phyloP scores from a whole-genome alignment of 2,329 filamentous ascomycete genomes.

The Mollisia scopiformis region DNA sequence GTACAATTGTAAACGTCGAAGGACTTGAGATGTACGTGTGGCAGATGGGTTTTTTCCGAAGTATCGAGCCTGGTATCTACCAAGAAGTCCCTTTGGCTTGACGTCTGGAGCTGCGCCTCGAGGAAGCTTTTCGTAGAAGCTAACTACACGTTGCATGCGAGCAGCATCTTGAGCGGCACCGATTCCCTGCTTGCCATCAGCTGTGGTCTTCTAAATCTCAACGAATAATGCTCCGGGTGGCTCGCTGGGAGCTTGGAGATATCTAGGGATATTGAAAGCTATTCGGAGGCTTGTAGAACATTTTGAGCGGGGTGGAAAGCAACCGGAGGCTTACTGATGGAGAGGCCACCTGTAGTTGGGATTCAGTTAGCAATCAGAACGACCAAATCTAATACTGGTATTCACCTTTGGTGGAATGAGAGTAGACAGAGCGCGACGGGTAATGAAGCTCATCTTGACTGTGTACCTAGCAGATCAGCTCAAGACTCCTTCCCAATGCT shows the following conservation, averaged over 20 bases:
- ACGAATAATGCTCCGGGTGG: neutral
- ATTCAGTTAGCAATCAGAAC: neutral
- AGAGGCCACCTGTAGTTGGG: constrained; percentile 36
- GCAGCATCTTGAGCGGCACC: constrained; percentile 93
- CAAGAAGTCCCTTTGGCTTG: constrained; percentile 80
- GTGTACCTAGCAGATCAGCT: constrained; percentile 38
- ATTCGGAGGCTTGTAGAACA: no score
- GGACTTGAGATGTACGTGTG: constrained; percentile 70
- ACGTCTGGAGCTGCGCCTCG: constrained; percentile 85
- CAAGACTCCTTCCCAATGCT: constrained; percentile 18
- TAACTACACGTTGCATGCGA: constrained; percentile 97
- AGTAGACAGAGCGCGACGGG: constrained; percentile 91
- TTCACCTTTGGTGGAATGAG: constrained; percentile 98
- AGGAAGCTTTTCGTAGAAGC: constrained; percentile 98
- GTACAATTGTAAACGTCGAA: constrained; percentile 14
- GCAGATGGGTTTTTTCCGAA: constrained; percentile 92
- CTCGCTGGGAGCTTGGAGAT: neutral
- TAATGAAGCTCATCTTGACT: constrained; percentile 87
- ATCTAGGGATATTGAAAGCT: no score
- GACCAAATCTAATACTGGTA: constrained; percentile 28
- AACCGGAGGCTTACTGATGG: constrained; percentile 36
- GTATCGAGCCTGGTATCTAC: constrained; percentile 88
- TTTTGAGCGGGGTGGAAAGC: no score
- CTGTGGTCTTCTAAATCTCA: constrained; percentile 7
- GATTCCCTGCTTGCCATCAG: constrained; percentile 72